Percentiles rank a stretch among this genome's conserved stretches.
These are phyloP conservation scores for Sporothrix dimorphospora DNA, from an alignment of 2,329 filamentous ascomycete species.

Conservation along the genomic window DNA sequence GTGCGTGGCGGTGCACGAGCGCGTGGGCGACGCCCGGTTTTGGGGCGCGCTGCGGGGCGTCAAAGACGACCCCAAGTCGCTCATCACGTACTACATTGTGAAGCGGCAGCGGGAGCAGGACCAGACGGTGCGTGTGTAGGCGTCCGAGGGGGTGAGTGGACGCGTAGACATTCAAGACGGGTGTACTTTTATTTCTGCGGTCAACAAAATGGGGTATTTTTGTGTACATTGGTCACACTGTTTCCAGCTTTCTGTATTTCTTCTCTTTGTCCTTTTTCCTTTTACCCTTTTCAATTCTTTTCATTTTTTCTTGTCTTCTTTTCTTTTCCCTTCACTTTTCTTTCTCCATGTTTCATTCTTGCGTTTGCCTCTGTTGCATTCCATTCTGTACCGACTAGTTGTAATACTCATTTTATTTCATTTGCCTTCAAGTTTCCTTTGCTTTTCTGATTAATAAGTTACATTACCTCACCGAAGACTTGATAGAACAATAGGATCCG, in stretches of 20 bases:
- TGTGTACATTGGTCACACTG: constrained; percentile 6
- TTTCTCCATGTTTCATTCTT: not conserved
- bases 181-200: constrained; percentile 6
- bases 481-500: not conserved
- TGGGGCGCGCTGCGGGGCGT: constrained; percentile 69
- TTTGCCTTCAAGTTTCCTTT: not conserved
- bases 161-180: not conserved
- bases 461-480: not conserved
- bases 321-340: not conserved
- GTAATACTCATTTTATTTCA: not conserved
- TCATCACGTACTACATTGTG: constrained; percentile 81
- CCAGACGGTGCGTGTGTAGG: not conserved
- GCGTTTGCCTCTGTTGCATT: not conserved
- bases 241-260: not conserved
- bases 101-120: constrained; percentile 62
- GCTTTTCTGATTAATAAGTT: not conserved
- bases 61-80: constrained; percentile 72
- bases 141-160: no score
- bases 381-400: constrained; percentile 12
- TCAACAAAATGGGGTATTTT: constrained; percentile 5
- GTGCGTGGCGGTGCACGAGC: constrained; percentile 71
- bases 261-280: not conserved
- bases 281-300: not conserved
- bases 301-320: not conserved
- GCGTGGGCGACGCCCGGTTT: constrained; percentile 63